Evolutionary conservation across 2,329 filamentous ascomycete species (phyloP), one percentile per base, ranked within the genome.

Genomic region (Fusarium avenaceum): DNA sequence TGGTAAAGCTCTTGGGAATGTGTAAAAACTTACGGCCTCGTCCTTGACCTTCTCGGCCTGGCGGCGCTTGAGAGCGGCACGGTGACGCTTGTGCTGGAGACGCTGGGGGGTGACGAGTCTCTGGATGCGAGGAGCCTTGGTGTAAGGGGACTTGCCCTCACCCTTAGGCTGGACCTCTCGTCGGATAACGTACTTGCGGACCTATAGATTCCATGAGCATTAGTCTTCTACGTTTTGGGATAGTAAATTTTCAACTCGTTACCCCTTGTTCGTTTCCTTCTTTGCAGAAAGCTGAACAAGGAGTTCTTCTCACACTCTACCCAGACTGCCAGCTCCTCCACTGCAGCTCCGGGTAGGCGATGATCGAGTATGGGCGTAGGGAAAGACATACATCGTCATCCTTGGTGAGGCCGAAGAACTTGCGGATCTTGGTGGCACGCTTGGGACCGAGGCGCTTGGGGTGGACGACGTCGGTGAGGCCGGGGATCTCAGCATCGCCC

Each of bases 51-150:
- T 92, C 89, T 99, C 96, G 80, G 94, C 86, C 82, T 94, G 93
- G 85, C 96, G 95, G 84, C 95, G 93, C 94, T 99, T 99, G 86
- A 99, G 92, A 80, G 96, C 95, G 80, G 96, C 87, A 78, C 94
- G 90, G 89, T 98, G 96, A 80, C 96, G 94, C 93, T 98, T 99
- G 92, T 97, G 96, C 90, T 99, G 96, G 81, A 99, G 94, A 84
- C 96, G 96, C 88, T 98, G 96, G 83, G 96, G 96, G 80, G 96
- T 99, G 79, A 99, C 94, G 79, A 99, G 93, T 83, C 96, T 93
- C 91, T 99, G 96, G 87, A 99, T 99, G 90, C 95, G 96, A 84
- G 96, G 96, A 79, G 96, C 96, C 93, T 99, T 99, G 92, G 95
- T 97, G 91, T 98, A 98, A 78, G 94, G 86, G 87, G 93, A 92